phyloP scores from a whole-genome alignment of 805 yeast species.

The Yamadazyma akitaensis region DNA sequence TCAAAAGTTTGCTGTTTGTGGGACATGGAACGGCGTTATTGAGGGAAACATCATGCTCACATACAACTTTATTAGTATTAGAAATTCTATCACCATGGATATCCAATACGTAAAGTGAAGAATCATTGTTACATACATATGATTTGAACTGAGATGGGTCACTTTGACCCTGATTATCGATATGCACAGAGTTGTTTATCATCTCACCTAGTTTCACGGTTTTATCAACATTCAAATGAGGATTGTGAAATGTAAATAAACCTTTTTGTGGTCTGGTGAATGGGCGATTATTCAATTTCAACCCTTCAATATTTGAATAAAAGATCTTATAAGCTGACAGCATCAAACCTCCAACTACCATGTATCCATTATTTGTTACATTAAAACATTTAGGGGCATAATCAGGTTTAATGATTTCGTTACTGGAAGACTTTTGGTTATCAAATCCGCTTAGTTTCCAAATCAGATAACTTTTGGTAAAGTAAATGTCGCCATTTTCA shows the following conservation, averaged over 20 bases:
- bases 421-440: constrained; percentile 13
- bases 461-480: constrained; percentile 56
- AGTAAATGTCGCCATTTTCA: constrained; percentile 44
- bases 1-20: constrained; percentile 22
- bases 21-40: constrained; percentile 73
- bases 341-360: constrained; percentile 48
- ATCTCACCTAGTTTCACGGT: constrained; percentile 69
- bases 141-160: constrained; percentile 43
- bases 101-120: constrained; percentile 62
- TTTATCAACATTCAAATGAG: constrained; percentile 43
- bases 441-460: constrained; percentile 27
- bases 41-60: constrained; percentile 58
- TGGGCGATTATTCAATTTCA: constrained; percentile 8
- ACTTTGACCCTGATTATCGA: constrained; percentile 39
- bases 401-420: constrained; percentile 47
- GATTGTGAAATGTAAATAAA: constrained; percentile 54
- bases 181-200: constrained; percentile 75
- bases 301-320: constrained; percentile 21
- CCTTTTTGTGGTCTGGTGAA: constrained; percentile 47
- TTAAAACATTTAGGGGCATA: constrained; percentile 72
- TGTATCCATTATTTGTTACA: constrained; percentile 46
- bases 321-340: constrained; percentile 36
- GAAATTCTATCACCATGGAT: constrained; percentile 47
- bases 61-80: constrained; percentile 40
- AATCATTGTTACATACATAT: constrained; percentile 81